Conservation (phyloP, 2,329 filamentous ascomycete species). For the Diaporthe ilicicola region DNA sequence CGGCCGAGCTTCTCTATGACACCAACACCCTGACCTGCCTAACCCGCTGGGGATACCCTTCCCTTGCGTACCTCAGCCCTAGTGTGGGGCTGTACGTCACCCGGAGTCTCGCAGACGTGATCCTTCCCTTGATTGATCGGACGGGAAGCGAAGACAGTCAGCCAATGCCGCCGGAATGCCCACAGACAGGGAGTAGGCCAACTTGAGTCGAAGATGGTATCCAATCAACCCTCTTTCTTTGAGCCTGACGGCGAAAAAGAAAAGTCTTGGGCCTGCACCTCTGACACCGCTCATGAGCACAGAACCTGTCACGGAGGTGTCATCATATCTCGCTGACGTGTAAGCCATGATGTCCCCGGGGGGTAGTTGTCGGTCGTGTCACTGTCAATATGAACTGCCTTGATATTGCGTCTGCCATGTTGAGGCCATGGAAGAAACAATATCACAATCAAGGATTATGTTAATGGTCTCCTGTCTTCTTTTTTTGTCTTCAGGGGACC, state of each 20-base stretch:
- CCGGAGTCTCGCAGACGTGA: constrained; percentile 10
- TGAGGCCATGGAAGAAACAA: constrained; percentile 9
- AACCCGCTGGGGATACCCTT: constrained; percentile 7
- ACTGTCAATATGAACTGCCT: background rate
- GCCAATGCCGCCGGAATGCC: constrained; percentile 9
- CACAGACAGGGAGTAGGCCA: constrained; percentile 16
- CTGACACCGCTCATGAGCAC: background rate
- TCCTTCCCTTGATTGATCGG: constrained; percentile 9
- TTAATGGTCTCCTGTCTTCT: background rate
- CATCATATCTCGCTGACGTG: constrained; percentile 17
- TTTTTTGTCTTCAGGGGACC: constrained; percentile 5
- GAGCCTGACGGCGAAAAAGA: background rate
- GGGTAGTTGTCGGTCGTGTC: background rate
- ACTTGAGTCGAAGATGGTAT: background rate
- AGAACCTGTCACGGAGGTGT: constrained; percentile 11
- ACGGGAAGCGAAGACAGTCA: constrained; percentile 24
- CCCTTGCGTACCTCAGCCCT: constrained; percentile 28
- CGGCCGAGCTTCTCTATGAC: constrained; percentile 18
- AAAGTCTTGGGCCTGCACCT: constrained; percentile 1
- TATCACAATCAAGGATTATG: background rate
- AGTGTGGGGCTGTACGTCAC: constrained; percentile 32
- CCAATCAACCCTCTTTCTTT: background rate
- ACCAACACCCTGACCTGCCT: constrained; percentile 7
- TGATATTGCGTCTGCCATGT: background rate
- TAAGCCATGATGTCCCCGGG: constrained; percentile 9